Conservation (phyloP, 306 rosid genomes). For the Trifolium pratense region DNA sequence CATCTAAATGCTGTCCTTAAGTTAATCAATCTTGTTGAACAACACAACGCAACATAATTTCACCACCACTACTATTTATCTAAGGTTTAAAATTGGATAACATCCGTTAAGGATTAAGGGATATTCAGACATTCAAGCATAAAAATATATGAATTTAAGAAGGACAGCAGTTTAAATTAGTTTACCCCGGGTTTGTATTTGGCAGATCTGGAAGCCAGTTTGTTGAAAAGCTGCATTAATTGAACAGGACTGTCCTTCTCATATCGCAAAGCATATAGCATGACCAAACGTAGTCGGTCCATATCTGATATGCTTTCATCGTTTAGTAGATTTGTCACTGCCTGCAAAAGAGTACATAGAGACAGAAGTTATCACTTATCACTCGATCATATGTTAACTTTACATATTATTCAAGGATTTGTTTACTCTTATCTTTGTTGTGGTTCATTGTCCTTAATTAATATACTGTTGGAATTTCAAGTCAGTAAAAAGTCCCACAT, state of each 20-base stretch:
- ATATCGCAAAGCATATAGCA: conserved; percentile 90
- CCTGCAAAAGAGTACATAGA: conserved; percentile 60
- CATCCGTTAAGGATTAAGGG: conserved; percentile 12
- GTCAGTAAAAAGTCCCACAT: not conserved
- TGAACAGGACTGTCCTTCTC: conserved; percentile 96
- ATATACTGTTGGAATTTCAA: conserved; percentile 14
- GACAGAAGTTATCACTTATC: conserved; percentile 38
- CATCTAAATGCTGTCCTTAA: conserved; percentile 24
- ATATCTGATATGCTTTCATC: conserved; percentile 78
- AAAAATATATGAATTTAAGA: conserved; percentile 23
- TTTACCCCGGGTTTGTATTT: conserved; percentile 84
- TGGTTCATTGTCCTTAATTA: conserved; percentile 6
- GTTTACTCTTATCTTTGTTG: conserved; percentile 13
- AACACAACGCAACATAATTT: conserved; percentile 7
- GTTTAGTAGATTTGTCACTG: conserved; percentile 74
- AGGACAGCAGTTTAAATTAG: conserved; percentile 12
- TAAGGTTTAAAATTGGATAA: conserved; percentile 40
- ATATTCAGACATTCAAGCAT: conserved; percentile 22
- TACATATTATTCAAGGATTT: conserved; percentile 27
- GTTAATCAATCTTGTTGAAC: conserved; percentile 13
- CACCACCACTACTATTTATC: conserved; percentile 11
- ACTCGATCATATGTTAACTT: conserved; percentile 17
- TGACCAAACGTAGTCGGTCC: conserved; percentile 79
- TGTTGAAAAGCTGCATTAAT: conserved; percentile 83
- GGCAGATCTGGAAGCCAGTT: conserved; percentile 76